phyloP scores from a whole-genome alignment of 306 rosid species.

The Vicia sativa region DNA sequence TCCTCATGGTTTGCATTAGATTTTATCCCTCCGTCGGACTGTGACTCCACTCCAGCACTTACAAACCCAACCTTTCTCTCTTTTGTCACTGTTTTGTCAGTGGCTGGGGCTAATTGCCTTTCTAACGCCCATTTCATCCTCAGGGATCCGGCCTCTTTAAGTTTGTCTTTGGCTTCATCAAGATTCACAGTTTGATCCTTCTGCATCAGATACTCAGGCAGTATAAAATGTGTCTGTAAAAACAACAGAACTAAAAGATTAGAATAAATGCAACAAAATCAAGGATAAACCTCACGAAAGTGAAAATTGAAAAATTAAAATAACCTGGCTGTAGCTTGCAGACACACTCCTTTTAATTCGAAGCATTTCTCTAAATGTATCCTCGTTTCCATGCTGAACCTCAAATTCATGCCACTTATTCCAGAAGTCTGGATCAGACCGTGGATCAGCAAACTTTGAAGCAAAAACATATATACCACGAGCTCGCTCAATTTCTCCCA shows the following conservation, averaged over 20 bases:
- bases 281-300: constrained; percentile 1
- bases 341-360: constrained; percentile 91
- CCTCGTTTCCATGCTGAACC: constrained; percentile 91
- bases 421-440: constrained; percentile 85
- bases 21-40: constrained; percentile 55
- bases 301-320: constrained; percentile 20
- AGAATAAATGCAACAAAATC: constrained; percentile 9
- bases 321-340: constrained; percentile 92
- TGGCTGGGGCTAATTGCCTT: constrained; percentile 77
- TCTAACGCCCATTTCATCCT: constrained; percentile 97
- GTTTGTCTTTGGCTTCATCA: constrained; percentile 91
- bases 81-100: constrained; percentile 38
- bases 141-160: constrained; percentile 91
- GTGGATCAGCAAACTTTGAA: constrained; percentile 86
- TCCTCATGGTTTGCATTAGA: constrained; percentile 60
- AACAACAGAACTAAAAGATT: constrained; percentile 28
- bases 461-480: constrained; percentile 74
- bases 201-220: constrained; percentile 88
- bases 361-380: constrained; percentile 95
- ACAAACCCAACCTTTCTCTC: constrained; percentile 83
- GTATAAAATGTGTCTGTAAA: constrained; percentile 79
- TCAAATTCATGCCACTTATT: constrained; percentile 92
- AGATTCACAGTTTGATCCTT: constrained; percentile 82
- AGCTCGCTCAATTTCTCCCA: constrained; percentile 93
- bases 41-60: constrained; percentile 82